Conservation (phyloP, 306 rosid genomes). For the Fragaria nilgerrensis region DNA sequence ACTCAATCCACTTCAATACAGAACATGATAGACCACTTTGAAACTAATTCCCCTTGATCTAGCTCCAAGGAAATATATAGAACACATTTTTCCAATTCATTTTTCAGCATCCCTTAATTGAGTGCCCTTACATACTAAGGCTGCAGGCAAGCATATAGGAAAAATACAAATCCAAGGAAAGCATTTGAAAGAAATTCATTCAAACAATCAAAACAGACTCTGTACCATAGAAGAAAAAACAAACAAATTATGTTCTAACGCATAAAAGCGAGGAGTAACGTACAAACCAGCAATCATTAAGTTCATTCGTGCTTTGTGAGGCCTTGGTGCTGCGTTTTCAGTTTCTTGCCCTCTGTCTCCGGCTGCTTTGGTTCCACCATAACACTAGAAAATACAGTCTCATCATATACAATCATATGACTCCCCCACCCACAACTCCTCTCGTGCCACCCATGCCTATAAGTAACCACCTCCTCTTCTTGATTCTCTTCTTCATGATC, state of each 20-base stretch:
- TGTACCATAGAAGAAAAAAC: background rate
- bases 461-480: background rate
- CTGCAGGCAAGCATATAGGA: background rate
- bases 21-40: background rate
- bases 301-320: background rate
- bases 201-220: background rate
- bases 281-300: background rate
- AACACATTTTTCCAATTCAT: too few relatives aligned
- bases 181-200: background rate
- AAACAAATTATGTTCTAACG: background rate
- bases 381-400: background rate
- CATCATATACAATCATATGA: background rate
- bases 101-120: background rate
- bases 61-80: too few relatives aligned
- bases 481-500: background rate
- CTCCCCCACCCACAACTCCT: background rate
- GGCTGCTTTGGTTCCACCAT: background rate
- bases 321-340: background rate
- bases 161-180: background rate
- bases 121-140: background rate
- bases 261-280: background rate
- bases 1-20: background rate
- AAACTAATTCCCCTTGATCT: background rate
- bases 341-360: background rate
- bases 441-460: background rate